Conservation (phyloP, 2,329 filamentous ascomycete genomes). For the Epichloe sp. region DNA sequence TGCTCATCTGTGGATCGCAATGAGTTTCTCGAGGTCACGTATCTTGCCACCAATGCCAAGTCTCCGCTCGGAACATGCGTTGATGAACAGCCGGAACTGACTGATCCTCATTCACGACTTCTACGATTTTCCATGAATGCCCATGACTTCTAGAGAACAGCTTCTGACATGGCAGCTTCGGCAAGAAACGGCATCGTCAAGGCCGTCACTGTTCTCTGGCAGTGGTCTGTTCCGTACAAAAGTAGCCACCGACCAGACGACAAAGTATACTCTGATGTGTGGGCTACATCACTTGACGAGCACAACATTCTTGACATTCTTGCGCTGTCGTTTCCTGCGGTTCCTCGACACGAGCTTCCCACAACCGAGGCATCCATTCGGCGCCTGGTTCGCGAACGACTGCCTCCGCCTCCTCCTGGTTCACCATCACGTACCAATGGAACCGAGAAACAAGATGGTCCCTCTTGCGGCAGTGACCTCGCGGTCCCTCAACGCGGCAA, state of each 20-base stretch:
- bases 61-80: background rate
- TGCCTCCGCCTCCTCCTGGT: background rate
- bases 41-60: background rate
- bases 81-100: too few relatives aligned
- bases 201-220: slow-evolving; percentile 5
- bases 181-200: background rate
- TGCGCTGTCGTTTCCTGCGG: slow-evolving; percentile 1
- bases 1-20: background rate
- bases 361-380: slow-evolving; percentile 6
- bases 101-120: too few relatives aligned
- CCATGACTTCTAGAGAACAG: too few relatives aligned
- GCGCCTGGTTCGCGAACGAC: slow-evolving; percentile 4
- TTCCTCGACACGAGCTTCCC: slow-evolving; percentile 5
- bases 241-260: slow-evolving; percentile 9
- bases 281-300: slow-evolving; percentile 2
- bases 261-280: slow-evolving; percentile 7
- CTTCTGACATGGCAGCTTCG: background rate
- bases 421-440: background rate
- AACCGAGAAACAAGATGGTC: background rate
- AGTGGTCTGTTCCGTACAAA: slow-evolving; percentile 10
- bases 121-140: too few relatives aligned
- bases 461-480: background rate
- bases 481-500: background rate
- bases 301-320: slow-evolving; percentile 2
- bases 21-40: background rate